Evolutionary conservation across 1,284 basidiomycete species (phyloP).

Genomic region (Phaffia rhodozyma): DNA sequence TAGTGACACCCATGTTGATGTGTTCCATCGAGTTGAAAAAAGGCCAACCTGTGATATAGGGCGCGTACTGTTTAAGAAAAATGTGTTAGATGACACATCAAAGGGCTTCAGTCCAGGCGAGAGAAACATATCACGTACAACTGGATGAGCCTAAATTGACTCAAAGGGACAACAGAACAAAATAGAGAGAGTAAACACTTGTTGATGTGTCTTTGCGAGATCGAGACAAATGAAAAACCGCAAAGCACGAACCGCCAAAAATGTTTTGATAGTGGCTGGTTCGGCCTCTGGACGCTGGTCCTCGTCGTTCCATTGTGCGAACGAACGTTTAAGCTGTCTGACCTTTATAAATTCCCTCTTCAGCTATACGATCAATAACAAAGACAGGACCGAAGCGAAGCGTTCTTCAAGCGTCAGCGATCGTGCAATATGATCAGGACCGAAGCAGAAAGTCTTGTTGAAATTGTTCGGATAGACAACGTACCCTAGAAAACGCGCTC

Average conservation of each 20-base stretch:
- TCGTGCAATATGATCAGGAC: too few relatives aligned
- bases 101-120: too few relatives aligned
- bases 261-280: neutral
- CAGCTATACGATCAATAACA: neutral
- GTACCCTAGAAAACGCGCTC: conserved; percentile 3
- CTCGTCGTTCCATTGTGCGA: neutral
- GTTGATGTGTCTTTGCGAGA: neutral
- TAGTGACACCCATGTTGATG: neutral
- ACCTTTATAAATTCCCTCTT: conserved; percentile 3
- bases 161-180: neutral
- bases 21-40: neutral
- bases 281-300: neutral
- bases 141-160: neutral
- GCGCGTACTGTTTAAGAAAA: neutral
- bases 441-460: too few relatives aligned
- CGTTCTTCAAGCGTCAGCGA: too few relatives aligned
- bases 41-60: conserved; percentile 1
- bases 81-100: too few relatives aligned
- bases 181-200: too few relatives aligned
- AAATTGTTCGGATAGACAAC: neutral
- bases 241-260: neutral
- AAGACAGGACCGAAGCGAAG: neutral
- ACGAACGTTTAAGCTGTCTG: neutral
- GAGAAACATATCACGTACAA: too few relatives aligned
- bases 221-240: neutral